Evolutionary conservation across 1,139 yeast species (phyloP).

Genomic region (Kodamaea ohmeri): DNA sequence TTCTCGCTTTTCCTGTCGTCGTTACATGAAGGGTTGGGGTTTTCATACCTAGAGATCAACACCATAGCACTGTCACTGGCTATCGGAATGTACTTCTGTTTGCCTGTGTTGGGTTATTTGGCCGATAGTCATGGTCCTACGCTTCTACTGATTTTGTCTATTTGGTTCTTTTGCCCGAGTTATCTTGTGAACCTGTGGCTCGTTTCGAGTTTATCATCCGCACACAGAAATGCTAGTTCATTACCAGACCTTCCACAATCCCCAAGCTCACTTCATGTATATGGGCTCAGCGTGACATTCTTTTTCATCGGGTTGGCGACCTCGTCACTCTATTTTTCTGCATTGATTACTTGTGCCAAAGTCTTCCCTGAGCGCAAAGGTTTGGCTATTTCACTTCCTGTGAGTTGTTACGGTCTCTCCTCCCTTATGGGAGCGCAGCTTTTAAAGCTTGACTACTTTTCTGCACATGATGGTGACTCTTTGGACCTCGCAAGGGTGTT

Average conservation of each 20-base stretch:
- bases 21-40: slow-evolving; percentile 55
- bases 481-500: slow-evolving; percentile 57
- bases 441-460: slow-evolving; percentile 43
- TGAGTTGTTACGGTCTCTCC: slow-evolving; percentile 81
- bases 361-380: slow-evolving; percentile 74
- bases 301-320: slow-evolving; percentile 74
- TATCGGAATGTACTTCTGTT: slow-evolving; percentile 79
- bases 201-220: not conserved
- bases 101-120: slow-evolving; percentile 78
- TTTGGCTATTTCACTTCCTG: slow-evolving; percentile 82
- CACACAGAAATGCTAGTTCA: not conserved
- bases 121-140: slow-evolving; percentile 88
- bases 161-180: slow-evolving; percentile 68
- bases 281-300: slow-evolving; percentile 35
- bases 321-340: slow-evolving; percentile 73
- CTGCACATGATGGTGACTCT: slow-evolving; percentile 16
- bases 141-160: slow-evolving; percentile 60
- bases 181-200: slow-evolving; percentile 46
- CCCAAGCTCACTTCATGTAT: slow-evolving; percentile 15
- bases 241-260: not conserved
- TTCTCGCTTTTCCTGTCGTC: slow-evolving; percentile 78
- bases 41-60: slow-evolving; percentile 72
- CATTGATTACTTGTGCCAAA: slow-evolving; percentile 80
- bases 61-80: slow-evolving; percentile 72
- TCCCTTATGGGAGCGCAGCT: slow-evolving; percentile 63